Percentiles rank a stretch among this genome's conserved stretches.
Evolutionary conservation across 371 early-diverging fungal genomes (phyloP).

Genomic region (Apophysomyces ossiformis): DNA sequence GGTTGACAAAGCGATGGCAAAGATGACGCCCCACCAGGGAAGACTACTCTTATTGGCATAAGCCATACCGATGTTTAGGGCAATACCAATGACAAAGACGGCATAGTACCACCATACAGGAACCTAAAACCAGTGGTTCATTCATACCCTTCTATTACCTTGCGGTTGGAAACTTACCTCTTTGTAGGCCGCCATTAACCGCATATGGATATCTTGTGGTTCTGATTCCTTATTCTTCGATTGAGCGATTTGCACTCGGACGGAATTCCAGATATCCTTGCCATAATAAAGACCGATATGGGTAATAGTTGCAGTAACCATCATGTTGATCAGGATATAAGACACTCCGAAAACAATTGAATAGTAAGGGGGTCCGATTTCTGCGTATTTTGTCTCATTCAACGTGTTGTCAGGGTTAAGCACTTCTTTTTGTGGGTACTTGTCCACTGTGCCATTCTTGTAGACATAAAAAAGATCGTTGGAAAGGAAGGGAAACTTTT

Average conservation of each 20-base stretch:
- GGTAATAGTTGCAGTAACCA: slow-evolving; percentile 47
- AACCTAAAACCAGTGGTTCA: slow-evolving; percentile 57
- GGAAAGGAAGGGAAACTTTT: slow-evolving; percentile 39
- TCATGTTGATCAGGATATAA: slow-evolving; percentile 32
- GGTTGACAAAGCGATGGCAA: slow-evolving; percentile 64
- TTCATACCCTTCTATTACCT: slow-evolving; percentile 22
- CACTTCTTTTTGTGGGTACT: slow-evolving; percentile 43
- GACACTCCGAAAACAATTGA: slow-evolving; percentile 22
- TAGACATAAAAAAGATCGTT: slow-evolving; percentile 27
- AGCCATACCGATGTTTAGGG: slow-evolving; percentile 64
- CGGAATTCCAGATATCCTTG: slow-evolving; percentile 25
- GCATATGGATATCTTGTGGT: slow-evolving; percentile 34
- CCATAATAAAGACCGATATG: slow-evolving; percentile 52
- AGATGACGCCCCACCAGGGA: slow-evolving; percentile 75
- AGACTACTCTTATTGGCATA: slow-evolving; percentile 58
- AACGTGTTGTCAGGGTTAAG: slow-evolving; percentile 32
- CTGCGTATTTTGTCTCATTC: slow-evolving; percentile 27
- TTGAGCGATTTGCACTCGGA: slow-evolving; percentile 3
- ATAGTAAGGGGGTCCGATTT: slow-evolving; percentile 33
- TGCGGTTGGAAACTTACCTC: slow-evolving; percentile 31
- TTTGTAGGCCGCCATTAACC: slow-evolving; percentile 38
- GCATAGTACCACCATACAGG: slow-evolving; percentile 79
- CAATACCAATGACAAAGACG: slow-evolving; percentile 63
- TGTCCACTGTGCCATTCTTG: slow-evolving; percentile 18
- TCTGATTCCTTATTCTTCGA: slow-evolving; percentile 8